Base-by-base conservation (phyloP, 2,329 filamentous ascomycete species). In the Nothophaeocryptopus gaeumannii region DNA sequence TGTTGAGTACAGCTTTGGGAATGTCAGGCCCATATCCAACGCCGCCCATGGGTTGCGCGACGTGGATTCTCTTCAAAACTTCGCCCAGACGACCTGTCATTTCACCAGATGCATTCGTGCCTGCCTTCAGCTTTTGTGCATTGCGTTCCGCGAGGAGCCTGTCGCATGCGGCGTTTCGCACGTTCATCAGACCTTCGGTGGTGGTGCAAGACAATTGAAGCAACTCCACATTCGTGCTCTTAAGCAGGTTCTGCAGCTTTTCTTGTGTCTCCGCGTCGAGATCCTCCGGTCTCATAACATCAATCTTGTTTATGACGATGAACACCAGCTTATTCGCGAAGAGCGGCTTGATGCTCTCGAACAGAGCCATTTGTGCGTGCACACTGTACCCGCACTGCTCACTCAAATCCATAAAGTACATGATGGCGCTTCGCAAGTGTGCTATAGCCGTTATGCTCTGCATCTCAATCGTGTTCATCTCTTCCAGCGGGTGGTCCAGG, bases 401-500 rank as follows among this genome's bases (percentile, higher is more conserved):
- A 15, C 88, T 95, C 54, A 96, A 78, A 77, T 97, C 92, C 88
- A 97, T 96, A 69, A 97, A 97, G 74, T 97, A 97, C 53, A 97
- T 78, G 58, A 99, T 95, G 49, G 92, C 92, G 36, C 91, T 95
- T 63, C 92, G 83, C 67, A 99, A 78, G 77, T 99, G 95, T 44
- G 93, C 93, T 74, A 99, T 96, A 9, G 95, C 93, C 13, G 92
- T 97, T 61, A 99, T 96, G 55, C 88, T 88, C 78, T 97, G 93
- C 89, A 97, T 97, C 74, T 99, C 93, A 67, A 99, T 99, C 3
- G 93, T 97, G 75, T 96, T 96, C 93, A 97, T 99, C 76, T 97
- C 93, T 74, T 97, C 93, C 8, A 99, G 82, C 32, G 92, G 91
- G 70, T 99, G 93, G 64, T 99, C 93, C 54, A 99, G 77, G 61